These are phyloP conservation scores for Lentinula boryana DNA, from an alignment of 768 basidiomycete species.

Conservation along the genomic window DNA sequence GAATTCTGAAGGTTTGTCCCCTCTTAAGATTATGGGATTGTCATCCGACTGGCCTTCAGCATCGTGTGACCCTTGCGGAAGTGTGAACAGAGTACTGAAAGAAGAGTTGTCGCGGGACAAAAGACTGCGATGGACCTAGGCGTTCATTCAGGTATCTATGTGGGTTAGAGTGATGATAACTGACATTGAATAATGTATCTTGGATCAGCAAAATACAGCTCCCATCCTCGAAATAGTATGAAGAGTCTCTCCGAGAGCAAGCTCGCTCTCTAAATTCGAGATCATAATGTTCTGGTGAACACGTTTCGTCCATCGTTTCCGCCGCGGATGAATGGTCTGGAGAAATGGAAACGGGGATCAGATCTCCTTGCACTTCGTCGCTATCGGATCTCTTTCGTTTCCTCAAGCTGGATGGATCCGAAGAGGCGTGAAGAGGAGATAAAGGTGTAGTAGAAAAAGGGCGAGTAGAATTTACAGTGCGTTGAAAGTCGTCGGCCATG, in stretches of 20 bases:
- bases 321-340: neutral
- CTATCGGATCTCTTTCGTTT: slow-evolving; percentile 4
- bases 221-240: slow-evolving; percentile 63
- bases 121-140: slow-evolving; percentile 52
- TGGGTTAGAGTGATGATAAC: slow-evolving; percentile 13
- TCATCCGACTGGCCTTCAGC: slow-evolving; percentile 60
- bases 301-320: neutral
- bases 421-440: neutral
- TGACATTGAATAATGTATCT: slow-evolving; percentile 63
- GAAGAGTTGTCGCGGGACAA: slow-evolving; percentile 59
- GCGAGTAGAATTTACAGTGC: neutral
- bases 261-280: neutral
- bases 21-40: slow-evolving; percentile 56
- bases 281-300: neutral
- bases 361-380: neutral
- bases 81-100: slow-evolving; percentile 60
- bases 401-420: neutral
- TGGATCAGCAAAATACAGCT: slow-evolving; percentile 61
- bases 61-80: slow-evolving; percentile 49
- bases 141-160: slow-evolving; percentile 1
- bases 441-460: neutral
- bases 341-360: neutral
- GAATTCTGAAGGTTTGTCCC: slow-evolving; percentile 63
- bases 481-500: neutral
- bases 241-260: slow-evolving; percentile 33